Evolutionary conservation across 1,284 basidiomycete genomes (phyloP), one percentile per base, ranked within the genome.

Genomic region (Sanguinoderma infundibulare): DNA sequence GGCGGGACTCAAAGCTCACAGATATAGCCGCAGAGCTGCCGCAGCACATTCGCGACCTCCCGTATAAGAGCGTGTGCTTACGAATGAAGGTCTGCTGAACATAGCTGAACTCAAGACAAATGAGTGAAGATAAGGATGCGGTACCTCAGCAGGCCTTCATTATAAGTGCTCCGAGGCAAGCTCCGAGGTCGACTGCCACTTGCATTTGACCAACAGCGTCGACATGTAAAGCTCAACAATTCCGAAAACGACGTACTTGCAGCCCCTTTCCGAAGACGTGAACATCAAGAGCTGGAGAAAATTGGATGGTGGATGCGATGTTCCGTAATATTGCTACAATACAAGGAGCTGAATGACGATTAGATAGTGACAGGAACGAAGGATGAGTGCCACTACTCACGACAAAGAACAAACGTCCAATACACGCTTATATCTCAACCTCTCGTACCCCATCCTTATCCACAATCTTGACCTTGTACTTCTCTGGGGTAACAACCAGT

Each of bases 391-490:
- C 42, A 24, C 7, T 32, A 60, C 64, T 22, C 24, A 62, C 64
- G 44, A 57, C 42, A 56, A 57, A 60, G 50, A 22, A 47, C 32
- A 39, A 42, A 39, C 17, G 39, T 57, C 42, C 51, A 36, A 24
- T 42, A 26, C 42, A 50, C 7, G 20, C 50, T 61, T 76, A 92
- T 67, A 95, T 69, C 66, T 92, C 87, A 59, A 97, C 79, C 68
- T 91, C 87, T 62, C 93, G 84, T 17, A 93, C 83, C 54, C 96
- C 96, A 71, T 96, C 89, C 75, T 91, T 93, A 79, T 98, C 95
- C 47, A 98, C 92, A 22, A 98, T 81, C 74, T 95, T 95, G 67
- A 96, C 89, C 75, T 91, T 95, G 79, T 95, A 98, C 67, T 82
- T 88, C 35, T 86, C 88, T 34, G 95, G 90, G 62, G 89, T 88